These are phyloP conservation scores for Penicillium paradoxum DNA, from an alignment of 495 filamentous ascomycete genomes.

Conservation along the genomic window DNA sequence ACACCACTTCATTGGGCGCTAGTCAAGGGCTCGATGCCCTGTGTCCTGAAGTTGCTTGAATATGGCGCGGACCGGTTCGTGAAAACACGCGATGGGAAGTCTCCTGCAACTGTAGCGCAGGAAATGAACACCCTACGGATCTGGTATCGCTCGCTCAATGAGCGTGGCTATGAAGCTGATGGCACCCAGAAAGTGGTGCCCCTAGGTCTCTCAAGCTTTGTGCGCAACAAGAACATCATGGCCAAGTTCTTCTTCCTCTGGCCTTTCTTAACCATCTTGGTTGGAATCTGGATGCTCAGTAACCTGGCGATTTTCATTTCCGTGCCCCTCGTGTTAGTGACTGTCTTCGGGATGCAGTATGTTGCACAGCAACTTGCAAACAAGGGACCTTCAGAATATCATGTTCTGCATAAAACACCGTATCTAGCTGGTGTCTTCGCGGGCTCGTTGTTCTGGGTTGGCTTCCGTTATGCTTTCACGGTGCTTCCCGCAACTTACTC, in stretches of 20 bases:
- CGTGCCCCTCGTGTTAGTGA: constrained; percentile 61
- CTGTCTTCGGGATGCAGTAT: constrained; percentile 72
- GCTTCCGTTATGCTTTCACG: constrained; percentile 64
- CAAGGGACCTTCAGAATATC: constrained; percentile 80
- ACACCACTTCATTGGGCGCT: constrained; percentile 95
- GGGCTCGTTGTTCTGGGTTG: constrained; percentile 78
- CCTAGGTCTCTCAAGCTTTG: constrained; percentile 43
- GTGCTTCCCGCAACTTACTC: constrained; percentile 69
- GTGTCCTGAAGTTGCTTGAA: constrained; percentile 87
- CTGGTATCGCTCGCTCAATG: constrained; percentile 79
- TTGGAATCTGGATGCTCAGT: constrained; percentile 65
- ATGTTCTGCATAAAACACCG: constrained; percentile 82
- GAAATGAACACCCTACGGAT: constrained; percentile 82
- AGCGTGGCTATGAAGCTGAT: constrained; percentile 77
- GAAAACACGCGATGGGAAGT: constrained; percentile 81
- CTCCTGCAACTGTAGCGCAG: constrained; percentile 72
- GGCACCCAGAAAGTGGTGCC: constrained; percentile 60
- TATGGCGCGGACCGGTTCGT: constrained; percentile 91
- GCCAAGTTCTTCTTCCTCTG: constrained; percentile 87
- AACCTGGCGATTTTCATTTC: constrained; percentile 68
- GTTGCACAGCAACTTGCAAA: constrained; percentile 68
- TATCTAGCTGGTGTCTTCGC: constrained; percentile 93
- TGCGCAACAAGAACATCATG: constrained; percentile 75
- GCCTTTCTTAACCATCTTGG: constrained; percentile 72
- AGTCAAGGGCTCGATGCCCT: constrained; percentile 80